Evolutionary conservation across 805 yeast species (phyloP), one percentile per base, ranked within the genome.

Genomic region (Ogataea kodamae): DNA sequence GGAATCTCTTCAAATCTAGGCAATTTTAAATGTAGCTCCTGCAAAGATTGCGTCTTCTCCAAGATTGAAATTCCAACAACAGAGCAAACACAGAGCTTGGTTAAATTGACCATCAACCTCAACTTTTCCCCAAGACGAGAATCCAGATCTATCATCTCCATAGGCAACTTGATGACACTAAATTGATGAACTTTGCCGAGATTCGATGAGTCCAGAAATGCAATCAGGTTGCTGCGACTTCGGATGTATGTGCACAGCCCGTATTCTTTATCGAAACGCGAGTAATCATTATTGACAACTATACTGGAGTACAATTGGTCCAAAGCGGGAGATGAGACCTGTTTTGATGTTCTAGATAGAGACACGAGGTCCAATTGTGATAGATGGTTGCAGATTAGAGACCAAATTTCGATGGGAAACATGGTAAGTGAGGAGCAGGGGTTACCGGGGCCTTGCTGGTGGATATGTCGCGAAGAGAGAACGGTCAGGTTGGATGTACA

Each of bases 91-190:
- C 22, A 22, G 6, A 44, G 30, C 4, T 20, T 10, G 5, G 11
- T 18, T 9, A 42, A 33, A n/a, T 17, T 31, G 9, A 28, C 9
- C 22, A 42, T 23, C 9, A 13, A 8, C 3, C 30, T 22, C 14
- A 46, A 21, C 21, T 25, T 15, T n/a, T 10, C 21, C 5, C 25
- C 28, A 22, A 52, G 27, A 17, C 37, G 34, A 5, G 27, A 24
- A 24, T 55, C 57, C 24, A 56, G 49, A 18, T 55, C 55, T 15
- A 54, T 51, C 33, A 54, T 54, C 22, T 56, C 60, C 11, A 37
- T 35, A 10, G 59, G 58, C 9, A 51, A 28, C 18, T 38, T 31
- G 2, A 40, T 40, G 3, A 55, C 49, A 4, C 27, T 20, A 13
- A 56, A 37, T 5, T 21, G 4, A 5, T 40, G 30, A 30, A 45